phyloP scores from a whole-genome alignment of 75 land plant species.

The Selaginella tamariscina region DNA sequence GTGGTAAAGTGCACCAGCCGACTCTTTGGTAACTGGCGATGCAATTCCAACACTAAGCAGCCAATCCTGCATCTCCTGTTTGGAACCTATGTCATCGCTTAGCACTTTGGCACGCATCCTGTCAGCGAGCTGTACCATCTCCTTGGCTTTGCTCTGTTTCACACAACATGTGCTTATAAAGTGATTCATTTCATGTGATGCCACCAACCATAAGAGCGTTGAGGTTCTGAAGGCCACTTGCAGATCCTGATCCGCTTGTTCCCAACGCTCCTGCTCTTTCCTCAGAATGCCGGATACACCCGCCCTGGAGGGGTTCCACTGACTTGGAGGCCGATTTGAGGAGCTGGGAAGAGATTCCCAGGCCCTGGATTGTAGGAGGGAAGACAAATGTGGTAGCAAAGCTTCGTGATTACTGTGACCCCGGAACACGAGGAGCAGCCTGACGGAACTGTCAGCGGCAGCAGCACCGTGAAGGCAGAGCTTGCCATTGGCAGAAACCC shows the following conservation, averaged over 20 bases:
- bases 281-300: constrained; percentile 79
- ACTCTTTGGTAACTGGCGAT: constrained; percentile 91
- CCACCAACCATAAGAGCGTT: constrained; percentile 78
- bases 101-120: constrained; percentile 74
- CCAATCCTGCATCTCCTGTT: constrained; percentile 96
- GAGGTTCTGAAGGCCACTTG: constrained; percentile 87
- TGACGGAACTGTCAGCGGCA: constrained; percentile 21
- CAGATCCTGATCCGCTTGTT: constrained; percentile 67
- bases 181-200: background rate
- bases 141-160: constrained; percentile 81
- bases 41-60: constrained; percentile 84
- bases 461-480: constrained; percentile 8
- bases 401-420: constrained; percentile 43
- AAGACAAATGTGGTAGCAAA: constrained; percentile 36
- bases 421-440: constrained; percentile 40
- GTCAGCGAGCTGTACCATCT: constrained; percentile 89
- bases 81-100: constrained; percentile 59
- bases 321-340: background rate
- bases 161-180: background rate
- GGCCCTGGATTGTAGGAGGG: constrained; percentile 41
- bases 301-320: constrained; percentile 42
- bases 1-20: constrained; percentile 93
- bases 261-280: constrained; percentile 89
- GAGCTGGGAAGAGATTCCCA: constrained; percentile 40
- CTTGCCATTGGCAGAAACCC: constrained; percentile 24